Evolutionary conservation across 2,329 filamentous ascomycete genomes (phyloP), one percentile per base, ranked within the genome.

Genomic region (Exophiala alcalophila): DNA sequence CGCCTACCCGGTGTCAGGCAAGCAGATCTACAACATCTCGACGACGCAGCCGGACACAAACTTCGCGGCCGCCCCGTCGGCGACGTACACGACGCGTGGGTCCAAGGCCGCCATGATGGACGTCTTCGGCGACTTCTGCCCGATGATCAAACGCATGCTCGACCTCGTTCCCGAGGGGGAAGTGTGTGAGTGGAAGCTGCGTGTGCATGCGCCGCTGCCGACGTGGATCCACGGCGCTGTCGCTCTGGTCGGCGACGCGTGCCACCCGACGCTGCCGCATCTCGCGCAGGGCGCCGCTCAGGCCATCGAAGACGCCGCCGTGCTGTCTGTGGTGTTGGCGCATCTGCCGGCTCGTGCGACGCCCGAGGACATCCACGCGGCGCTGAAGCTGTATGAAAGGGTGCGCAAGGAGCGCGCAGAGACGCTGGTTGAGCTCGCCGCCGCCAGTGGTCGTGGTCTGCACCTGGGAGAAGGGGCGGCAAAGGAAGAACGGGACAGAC

Each of bases 21-120:
- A 83, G 56, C 71, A 72, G 11, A 76, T 84, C 44, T 84, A 84
- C 67, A 85, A 85, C 62, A 63, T 84, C 27, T 79, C 75, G 9
- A 81, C 80, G 2, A 69, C 74, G 0, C 80, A 83, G 48, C 77
- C 78, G 0, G 77, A 81, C 45, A 67, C 63, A 20, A 76, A 81
- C 56, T 80, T 80, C 50, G 74, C 78, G 1, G 70, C 71, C 3
- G 77, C 76, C 1, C 71, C 72, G 2, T 74, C 73, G 4, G 73
- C 75, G 8, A 80, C 77, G 2, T 84, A 83, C 59, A 83, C 80
- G 2, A 83, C 77, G 5, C 75, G 70, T 43, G 80, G 77, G 1
- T 74, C 69, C 28, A 83, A 82, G 56, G 63, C 68, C 33, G 72
- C 72, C 9, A 83, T 84, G 78, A 57, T 83, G 50, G 59, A 69